Base-by-base conservation (phyloP, 352 stramenopile genomes). In the Blastocystis sp. region DNA sequence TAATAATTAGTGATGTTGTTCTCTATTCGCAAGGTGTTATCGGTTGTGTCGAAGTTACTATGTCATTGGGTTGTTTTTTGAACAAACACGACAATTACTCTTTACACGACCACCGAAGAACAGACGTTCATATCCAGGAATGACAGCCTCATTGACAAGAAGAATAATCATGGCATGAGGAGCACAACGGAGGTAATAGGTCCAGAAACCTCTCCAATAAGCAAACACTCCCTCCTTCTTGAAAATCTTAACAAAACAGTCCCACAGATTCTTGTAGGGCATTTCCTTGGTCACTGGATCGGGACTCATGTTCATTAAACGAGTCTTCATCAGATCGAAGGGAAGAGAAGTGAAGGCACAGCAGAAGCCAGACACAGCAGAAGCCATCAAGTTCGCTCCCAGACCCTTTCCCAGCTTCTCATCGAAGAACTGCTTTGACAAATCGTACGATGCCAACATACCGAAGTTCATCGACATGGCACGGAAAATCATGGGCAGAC, bases 101-200 rank as follows among this genome's bases (percentile, higher is more conserved):
- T 88, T 55, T 5, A 88, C 62, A 34, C 56, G 45, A 39, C 77
- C 56, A 18, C 77, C 56, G 45, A 79, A 77, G 63, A 29, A 88
- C 20, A 45, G 20, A 23, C 55, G 75, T 9, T 88, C 62, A 50
- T 88, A 88, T 2, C 23, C 62, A 18, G 77, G 77, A 59, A 77
- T 88, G 15, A 88, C 56, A 15, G 77, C 77, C 39, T 99, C 96
- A 87, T 98, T 97, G 4, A 97, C 96, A 54, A 99, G 92, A 80
- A 99, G 92, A 90, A 98, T 97, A 91, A 99, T 98, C 96, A 99
- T 98, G n/a, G 96, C 96, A 93, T 99, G 98, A 13, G 97, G 97
- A 34, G 96, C 97, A 91, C 96, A 98, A 87, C 97, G 94, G 87
- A 94, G 96, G 93, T 98, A 99, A 92, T 99, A 99, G 1, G 97